phyloP scores from a whole-genome alignment of 2,329 filamentous ascomycete genomes.

The Talaromyces sp. region DNA sequence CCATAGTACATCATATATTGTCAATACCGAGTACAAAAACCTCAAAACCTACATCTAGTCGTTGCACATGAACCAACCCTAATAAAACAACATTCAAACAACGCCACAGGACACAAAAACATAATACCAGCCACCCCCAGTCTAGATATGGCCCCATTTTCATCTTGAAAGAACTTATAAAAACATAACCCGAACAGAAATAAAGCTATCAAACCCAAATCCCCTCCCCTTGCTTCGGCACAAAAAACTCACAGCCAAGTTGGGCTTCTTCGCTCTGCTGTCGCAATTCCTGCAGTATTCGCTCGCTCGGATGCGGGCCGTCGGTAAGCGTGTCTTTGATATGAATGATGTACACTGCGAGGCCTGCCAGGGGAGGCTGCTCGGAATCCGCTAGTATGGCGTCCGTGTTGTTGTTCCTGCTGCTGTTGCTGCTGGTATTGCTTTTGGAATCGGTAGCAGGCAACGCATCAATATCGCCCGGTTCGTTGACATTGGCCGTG shows the following conservation, averaged over 20 bases:
- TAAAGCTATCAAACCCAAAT: conserved; percentile 32
- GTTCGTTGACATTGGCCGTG: background rate
- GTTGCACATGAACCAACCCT: background rate
- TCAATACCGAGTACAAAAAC: background rate
- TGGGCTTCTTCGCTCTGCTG: conserved; percentile 60
- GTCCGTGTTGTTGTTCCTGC: background rate
- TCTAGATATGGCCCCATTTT: background rate
- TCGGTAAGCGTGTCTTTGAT: conserved; percentile 82
- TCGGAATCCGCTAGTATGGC: background rate
- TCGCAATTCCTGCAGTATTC: conserved; percentile 64
- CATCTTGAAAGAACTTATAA: background rate
- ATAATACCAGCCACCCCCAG: background rate
- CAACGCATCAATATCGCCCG: background rate
- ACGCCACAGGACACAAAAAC: background rate
- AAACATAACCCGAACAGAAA: conserved; percentile 4
- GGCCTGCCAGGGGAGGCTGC: conserved; percentile 56
- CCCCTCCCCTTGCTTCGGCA: conserved; percentile 62
- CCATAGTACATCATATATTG: too few relatives aligned
- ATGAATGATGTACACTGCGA: conserved; percentile 85
- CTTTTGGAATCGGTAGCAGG: background rate
- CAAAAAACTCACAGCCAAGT: conserved; percentile 73
- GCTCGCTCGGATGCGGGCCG: conserved; percentile 57
- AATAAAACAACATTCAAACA: background rate
- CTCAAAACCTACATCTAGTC: background rate
- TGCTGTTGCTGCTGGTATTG: background rate